phyloP scores from a whole-genome alignment of 2,329 filamentous ascomycete genomes.

The Cladophialophora immunda region DNA sequence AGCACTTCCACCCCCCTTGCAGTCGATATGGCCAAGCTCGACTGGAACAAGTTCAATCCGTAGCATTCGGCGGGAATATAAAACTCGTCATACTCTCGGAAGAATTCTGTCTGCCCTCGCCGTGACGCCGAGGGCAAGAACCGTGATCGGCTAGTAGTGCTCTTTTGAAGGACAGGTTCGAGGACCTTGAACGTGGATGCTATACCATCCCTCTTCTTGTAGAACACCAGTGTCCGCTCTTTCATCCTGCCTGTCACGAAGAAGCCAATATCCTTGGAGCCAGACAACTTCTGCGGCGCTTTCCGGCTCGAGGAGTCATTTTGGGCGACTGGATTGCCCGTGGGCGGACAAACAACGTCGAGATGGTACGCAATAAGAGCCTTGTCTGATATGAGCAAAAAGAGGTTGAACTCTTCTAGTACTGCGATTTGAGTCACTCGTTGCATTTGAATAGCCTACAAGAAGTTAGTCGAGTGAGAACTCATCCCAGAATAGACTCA shows the following conservation, averaged over 20 bases:
- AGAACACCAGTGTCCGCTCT: slow-evolving; percentile 91
- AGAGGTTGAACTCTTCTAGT: slow-evolving; percentile 93
- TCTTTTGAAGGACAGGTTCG: slow-evolving; percentile 93
- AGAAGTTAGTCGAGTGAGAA: slow-evolving; percentile 43
- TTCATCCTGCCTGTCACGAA: slow-evolving; percentile 98
- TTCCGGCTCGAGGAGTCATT: slow-evolving; percentile 76
- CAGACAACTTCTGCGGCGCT: slow-evolving; percentile 89
- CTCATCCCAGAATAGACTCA: slow-evolving; percentile 56
- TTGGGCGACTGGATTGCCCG: slow-evolving; percentile 67
- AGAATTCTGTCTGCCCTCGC: slow-evolving; percentile 85
- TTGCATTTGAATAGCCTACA: slow-evolving; percentile 75
- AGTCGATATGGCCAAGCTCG: slow-evolving; percentile 89
- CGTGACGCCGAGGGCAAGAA: slow-evolving; percentile 65
- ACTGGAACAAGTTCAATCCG: slow-evolving; percentile 95
- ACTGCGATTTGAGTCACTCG: slow-evolving; percentile 93
- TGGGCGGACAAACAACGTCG: slow-evolving; percentile 75
- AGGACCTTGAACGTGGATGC: slow-evolving; percentile 95
- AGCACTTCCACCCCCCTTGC: slow-evolving; percentile 94
- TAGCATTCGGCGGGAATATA: slow-evolving; percentile 97
- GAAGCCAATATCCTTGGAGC: slow-evolving; percentile 91
- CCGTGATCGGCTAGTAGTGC: slow-evolving; percentile 81
- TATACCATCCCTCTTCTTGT: slow-evolving; percentile 93
- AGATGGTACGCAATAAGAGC: slow-evolving; percentile 92
- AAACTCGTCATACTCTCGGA: slow-evolving; percentile 98
- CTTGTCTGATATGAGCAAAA: slow-evolving; percentile 90